Base-by-base conservation (phyloP, 106 monocot genomes). In the Dendrobium nobile region DNA sequence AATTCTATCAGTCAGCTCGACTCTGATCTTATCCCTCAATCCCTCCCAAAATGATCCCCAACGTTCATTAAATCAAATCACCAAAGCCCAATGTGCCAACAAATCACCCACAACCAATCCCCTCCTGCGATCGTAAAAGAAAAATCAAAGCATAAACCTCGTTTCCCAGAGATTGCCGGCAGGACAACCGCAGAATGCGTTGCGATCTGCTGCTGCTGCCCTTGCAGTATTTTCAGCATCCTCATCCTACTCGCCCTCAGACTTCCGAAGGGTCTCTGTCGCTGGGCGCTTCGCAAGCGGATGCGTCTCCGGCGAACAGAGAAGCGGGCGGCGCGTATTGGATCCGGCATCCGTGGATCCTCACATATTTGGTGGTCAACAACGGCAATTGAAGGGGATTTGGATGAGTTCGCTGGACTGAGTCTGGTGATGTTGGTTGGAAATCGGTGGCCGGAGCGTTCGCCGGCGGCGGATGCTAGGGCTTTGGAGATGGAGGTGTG, bases 401-500 rank as follows among this genome's bases (percentile, higher is more conserved):
- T 48, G 26, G 22, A 16, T 4, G 76, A 28, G 9, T 27, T 51
- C 47, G 47, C 26, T 26, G 22, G 48, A 4, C 26, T 51, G 76
- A 10, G 20, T 4, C 9, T 76, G 19, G 41, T n/a, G 43, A 42
- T 75, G 74, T 17, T 44, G 33, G 73, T 73, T 16, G 41, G 73
- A 16, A 33, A 73, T 73, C 5, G 24, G 41, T 73, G 37, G 73
- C 41, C 56, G 87, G 65, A 80, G 89, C 54, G 18, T 51, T 37
- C 72, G 17, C 31, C 77, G 64, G 43, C 79, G 79, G 75, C 40
- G 82, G 88, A 91, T 82, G 65, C 75, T 75, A 55, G 37, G 65
- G 77, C 82, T 77, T 82, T 91, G 86, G 93, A 93, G 83, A 82
- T 65, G 85, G 86, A 88, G 87, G 88, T 93, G 88, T 82, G 78